Conservation (phyloP, 2,329 filamentous ascomycete genomes). For the Penicillium decumbens region DNA sequence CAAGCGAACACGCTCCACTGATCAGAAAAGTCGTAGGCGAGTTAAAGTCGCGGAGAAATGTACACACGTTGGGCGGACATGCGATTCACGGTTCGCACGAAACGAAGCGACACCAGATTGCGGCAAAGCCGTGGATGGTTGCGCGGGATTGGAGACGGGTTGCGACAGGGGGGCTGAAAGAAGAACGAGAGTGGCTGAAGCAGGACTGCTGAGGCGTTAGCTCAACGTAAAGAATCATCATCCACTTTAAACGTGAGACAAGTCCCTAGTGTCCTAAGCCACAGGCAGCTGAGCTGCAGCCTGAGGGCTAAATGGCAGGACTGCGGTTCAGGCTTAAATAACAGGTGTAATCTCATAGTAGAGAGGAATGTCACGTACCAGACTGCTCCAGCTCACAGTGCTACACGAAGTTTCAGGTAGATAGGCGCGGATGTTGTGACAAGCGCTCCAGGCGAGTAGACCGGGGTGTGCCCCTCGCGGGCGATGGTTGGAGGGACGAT, state of each 20-base stretch:
- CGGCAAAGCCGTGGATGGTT: slow-evolving; percentile 1
- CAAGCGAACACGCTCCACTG: background rate
- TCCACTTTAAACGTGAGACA: slow-evolving; percentile 18
- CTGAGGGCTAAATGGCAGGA: slow-evolving; percentile 3
- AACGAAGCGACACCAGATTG: background rate
- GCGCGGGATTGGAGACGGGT: slow-evolving; percentile 17
- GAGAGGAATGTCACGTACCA: slow-evolving; percentile 10
- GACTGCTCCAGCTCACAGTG: slow-evolving; percentile 1
- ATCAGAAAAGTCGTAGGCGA: background rate
- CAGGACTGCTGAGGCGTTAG: slow-evolving; percentile 17
- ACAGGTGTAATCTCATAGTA: background rate
- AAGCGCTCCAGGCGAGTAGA: slow-evolving; percentile 19
- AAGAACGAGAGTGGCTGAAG: slow-evolving; percentile 16
- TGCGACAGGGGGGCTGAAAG: slow-evolving; percentile 21
- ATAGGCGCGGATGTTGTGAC: slow-evolving; percentile 21
- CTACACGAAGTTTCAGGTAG: slow-evolving; percentile 20
- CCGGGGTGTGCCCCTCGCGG: slow-evolving; percentile 22
- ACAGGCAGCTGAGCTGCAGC: slow-evolving; percentile 6
- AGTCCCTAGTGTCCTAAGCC: slow-evolving; percentile 5
- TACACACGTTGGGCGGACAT: slow-evolving; percentile 13
- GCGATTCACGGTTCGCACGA: background rate
- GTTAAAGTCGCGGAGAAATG: background rate
- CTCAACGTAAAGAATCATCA: slow-evolving; percentile 5
- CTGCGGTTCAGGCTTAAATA: slow-evolving; percentile 7
- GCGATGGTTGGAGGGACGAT: slow-evolving; percentile 4